Percentiles rank a stretch among this genome's conserved stretches.
These are phyloP conservation scores for Amaranthus palmeri DNA, from an alignment of 148 eudicot species.

Conservation along the genomic window DNA sequence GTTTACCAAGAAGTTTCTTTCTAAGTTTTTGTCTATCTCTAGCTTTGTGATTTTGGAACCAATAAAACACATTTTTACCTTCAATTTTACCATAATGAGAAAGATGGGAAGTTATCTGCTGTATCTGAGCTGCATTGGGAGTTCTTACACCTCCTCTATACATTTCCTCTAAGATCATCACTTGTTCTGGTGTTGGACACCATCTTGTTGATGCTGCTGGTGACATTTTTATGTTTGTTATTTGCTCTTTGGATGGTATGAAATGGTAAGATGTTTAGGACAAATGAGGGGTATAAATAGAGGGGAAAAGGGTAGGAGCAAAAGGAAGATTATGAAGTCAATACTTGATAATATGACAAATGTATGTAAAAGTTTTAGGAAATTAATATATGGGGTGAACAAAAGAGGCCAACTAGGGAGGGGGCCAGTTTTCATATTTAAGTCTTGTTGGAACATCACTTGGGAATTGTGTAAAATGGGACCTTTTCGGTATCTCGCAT, in stretches of 20 bases:
- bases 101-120: conserved; percentile 73
- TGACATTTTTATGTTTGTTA: conserved; percentile 18
- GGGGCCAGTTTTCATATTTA: neutral
- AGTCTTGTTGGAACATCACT: neutral
- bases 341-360: neutral
- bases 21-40: conserved; percentile 72
- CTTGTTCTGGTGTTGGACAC: conserved; percentile 89
- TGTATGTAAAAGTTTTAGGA: conserved; percentile 7
- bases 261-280: neutral
- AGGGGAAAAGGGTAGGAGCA: neutral
- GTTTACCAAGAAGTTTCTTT: conserved; percentile 27
- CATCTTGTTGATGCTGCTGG: conserved; percentile 62
- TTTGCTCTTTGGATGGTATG: neutral
- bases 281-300: conserved; percentile 20
- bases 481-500: too few relatives aligned
- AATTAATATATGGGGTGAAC: neutral
- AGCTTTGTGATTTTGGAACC: conserved; percentile 97
- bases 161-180: conserved; percentile 87
- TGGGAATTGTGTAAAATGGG: too few relatives aligned
- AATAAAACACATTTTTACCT: conserved; percentile 87
- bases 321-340: neutral
- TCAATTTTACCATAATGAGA: conserved; percentile 71
- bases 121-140: conserved; percentile 74
- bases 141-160: conserved; percentile 68
- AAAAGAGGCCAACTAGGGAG: neutral